A percentile compares a stretch with the other conserved stretches of the same genome.
These are phyloP conservation scores for Candida sithepensis DNA, from an alignment of 805 yeast species.

Conservation along the genomic window DNA sequence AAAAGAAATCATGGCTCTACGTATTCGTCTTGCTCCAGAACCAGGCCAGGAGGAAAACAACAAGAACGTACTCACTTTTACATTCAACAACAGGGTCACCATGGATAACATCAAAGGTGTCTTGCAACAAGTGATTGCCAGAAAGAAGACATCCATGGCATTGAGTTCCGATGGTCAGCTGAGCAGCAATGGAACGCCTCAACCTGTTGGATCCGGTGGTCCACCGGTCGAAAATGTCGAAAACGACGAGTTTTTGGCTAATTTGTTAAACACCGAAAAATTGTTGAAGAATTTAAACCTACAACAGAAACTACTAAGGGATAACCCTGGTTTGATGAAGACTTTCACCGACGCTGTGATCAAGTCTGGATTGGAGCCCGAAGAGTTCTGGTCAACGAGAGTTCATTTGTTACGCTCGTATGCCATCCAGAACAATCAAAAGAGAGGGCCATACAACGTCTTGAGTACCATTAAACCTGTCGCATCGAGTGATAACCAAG, in stretches of 20 bases:
- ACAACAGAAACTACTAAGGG: conserved; percentile 73
- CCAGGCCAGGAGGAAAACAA: conserved; percentile 11
- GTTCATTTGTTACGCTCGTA: conserved; percentile 76
- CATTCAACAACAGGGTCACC: conserved; percentile 67
- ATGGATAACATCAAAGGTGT: conserved; percentile 72
- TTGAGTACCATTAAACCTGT: conserved; percentile 91
- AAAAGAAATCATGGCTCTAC: conserved; percentile 63
- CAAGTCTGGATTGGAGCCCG: conserved; percentile 67
- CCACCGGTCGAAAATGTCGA: conserved; percentile 12
- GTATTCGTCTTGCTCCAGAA: conserved; percentile 42
- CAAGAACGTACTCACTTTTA: conserved; percentile 39
- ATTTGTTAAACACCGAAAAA: conserved; percentile 50
- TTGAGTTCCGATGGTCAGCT: conserved; percentile 16
- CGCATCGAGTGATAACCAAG: conserved; percentile 88
- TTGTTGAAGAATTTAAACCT: conserved; percentile 68
- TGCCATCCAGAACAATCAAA: conserved; percentile 81
- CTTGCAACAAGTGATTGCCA: conserved; percentile 63
- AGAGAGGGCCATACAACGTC: conserved; percentile 90
- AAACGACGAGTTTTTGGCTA: conserved; percentile 28
- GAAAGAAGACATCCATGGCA: conserved; percentile 44
- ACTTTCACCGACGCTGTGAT: conserved; percentile 88
- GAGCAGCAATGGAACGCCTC: conserved; percentile 6
- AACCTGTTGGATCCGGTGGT: conserved; percentile 5
- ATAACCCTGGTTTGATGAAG: conserved; percentile 63
- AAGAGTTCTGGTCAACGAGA: conserved; percentile 84